These are phyloP conservation scores for Micromonas commoda DNA, from an alignment of 139 green algal genomes.

Conservation along the genomic window DNA sequence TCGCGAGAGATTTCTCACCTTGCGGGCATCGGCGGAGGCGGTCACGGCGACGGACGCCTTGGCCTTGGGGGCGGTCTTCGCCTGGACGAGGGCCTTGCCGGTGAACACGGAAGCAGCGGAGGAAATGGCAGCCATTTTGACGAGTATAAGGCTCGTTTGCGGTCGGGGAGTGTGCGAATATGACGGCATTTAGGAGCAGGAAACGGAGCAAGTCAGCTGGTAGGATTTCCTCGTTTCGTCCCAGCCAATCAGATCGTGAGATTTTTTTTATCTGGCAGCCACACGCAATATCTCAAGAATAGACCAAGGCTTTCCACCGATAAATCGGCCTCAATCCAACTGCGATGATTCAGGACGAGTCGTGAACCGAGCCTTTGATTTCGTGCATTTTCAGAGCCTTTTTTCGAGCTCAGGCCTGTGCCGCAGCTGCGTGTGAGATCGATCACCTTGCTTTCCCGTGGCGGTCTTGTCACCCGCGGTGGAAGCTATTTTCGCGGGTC, in stretches of 20 bases:
- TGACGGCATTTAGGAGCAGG: not conserved
- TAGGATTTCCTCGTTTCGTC: too few relatives aligned
- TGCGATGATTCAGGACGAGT: too few relatives aligned
- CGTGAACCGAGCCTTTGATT: too few relatives aligned
- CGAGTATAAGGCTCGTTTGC: not conserved
- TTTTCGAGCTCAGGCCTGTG: too few relatives aligned
- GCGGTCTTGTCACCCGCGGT: too few relatives aligned
- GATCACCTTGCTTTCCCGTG: too few relatives aligned
- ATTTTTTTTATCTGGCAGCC: not conserved
- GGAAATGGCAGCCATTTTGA: slow-evolving; percentile 5
- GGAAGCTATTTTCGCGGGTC: too few relatives aligned
- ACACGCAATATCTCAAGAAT: not conserved
- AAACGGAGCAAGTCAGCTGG: too few relatives aligned
- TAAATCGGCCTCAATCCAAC: too few relatives aligned
- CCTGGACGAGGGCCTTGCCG: slow-evolving; percentile 9
- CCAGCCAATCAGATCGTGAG: not conserved
- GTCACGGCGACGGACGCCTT: slow-evolving; percentile 9
- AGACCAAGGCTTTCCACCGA: too few relatives aligned
- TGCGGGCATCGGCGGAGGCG: not conserved
- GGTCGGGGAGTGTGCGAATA: not conserved
- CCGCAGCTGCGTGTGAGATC: too few relatives aligned
- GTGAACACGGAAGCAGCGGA: slow-evolving; percentile 10
- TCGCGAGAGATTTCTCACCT: not conserved
- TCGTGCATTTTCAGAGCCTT: too few relatives aligned
- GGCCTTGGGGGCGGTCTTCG: not conserved